Conservation (phyloP, 148 eudicot species). For the Diospyros lotus region DNA sequence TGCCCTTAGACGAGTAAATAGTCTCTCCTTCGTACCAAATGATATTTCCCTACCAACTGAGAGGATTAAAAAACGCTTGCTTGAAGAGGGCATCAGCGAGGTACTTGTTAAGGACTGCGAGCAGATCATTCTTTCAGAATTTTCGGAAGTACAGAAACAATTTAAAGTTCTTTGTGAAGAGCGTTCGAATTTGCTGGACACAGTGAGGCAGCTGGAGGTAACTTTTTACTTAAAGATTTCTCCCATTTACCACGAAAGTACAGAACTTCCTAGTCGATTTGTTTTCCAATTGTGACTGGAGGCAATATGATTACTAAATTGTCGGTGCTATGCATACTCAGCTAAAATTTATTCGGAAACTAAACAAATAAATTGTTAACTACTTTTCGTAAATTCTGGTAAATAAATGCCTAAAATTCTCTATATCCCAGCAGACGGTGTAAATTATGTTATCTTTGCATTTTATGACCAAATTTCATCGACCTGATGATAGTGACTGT, state of each 20-base stretch:
- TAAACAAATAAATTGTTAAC: no score
- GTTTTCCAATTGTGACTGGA: not conserved
- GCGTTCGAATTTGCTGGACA: conserved; percentile 70
- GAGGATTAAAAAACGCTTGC: conserved; percentile 65
- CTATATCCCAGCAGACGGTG: not conserved
- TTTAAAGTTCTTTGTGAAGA: conserved; percentile 65
- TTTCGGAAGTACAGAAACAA: conserved; percentile 61
- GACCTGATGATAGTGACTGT: not conserved
- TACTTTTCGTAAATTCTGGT: no score
- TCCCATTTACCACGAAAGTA: not conserved
- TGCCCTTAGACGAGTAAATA: conserved; percentile 41
- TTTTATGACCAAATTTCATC: not conserved
- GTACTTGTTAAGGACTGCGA: conserved; percentile 83
- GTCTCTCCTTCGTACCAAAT: conserved; percentile 34
- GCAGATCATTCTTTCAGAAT: conserved; percentile 83
- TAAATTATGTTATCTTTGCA: not conserved
- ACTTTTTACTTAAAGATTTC: not conserved
- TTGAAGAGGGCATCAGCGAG: conserved; percentile 69
- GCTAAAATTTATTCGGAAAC: no score
- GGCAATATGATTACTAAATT: no score
- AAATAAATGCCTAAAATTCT: not conserved
- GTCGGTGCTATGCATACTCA: no score
- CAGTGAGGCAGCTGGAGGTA: conserved; percentile 90
- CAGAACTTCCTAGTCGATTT: not conserved
- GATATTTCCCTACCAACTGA: conserved; percentile 71